A percentile compares a stretch with the other conserved stretches of the same genome.
These are phyloP conservation scores for Mucor piriformis DNA, from an alignment of 371 early-diverging fungal genomes.

Conservation along the genomic window DNA sequence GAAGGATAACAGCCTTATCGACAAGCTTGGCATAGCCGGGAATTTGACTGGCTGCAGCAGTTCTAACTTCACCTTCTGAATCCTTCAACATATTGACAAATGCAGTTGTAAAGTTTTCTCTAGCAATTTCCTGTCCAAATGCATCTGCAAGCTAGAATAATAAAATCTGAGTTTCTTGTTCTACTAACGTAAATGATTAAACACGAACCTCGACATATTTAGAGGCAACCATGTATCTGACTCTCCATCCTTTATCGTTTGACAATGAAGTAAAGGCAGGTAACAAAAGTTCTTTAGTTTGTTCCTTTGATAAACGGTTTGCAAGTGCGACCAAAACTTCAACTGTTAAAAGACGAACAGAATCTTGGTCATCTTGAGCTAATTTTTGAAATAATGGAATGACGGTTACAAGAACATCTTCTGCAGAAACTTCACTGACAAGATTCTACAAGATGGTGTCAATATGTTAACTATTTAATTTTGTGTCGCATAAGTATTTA, in stretches of 20 bases:
- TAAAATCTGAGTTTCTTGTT: neutral
- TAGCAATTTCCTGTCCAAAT: conserved; percentile 76
- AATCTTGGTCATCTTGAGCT: conserved; percentile 92
- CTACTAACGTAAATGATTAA: neutral
- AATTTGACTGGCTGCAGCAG: conserved; percentile 86
- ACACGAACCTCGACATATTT: conserved; percentile 83
- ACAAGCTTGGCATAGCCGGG: conserved; percentile 88
- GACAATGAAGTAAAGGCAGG: conserved; percentile 77
- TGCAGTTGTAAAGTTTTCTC: conserved; percentile 72
- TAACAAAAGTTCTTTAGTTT: conserved; percentile 74
- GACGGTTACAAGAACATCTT: conserved; percentile 74
- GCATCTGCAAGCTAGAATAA: conserved; percentile 71
- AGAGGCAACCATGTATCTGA: conserved; percentile 97
- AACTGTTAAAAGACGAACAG: conserved; percentile 94
- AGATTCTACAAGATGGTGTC: conserved; percentile 49
- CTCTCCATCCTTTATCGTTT: conserved; percentile 96
- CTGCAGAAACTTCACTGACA: conserved; percentile 68
- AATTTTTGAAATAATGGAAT: conserved; percentile 81
- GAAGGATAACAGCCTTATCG: conserved; percentile 76
- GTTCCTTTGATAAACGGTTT: conserved; percentile 74
- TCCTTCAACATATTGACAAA: conserved; percentile 89
- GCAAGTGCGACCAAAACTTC: conserved; percentile 92
- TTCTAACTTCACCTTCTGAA: conserved; percentile 96
- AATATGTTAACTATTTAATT: neutral
- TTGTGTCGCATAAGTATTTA: neutral